Base-by-base conservation (phyloP, 345 rosid genomes). In the Rhodomyrtus tomentosa region DNA sequence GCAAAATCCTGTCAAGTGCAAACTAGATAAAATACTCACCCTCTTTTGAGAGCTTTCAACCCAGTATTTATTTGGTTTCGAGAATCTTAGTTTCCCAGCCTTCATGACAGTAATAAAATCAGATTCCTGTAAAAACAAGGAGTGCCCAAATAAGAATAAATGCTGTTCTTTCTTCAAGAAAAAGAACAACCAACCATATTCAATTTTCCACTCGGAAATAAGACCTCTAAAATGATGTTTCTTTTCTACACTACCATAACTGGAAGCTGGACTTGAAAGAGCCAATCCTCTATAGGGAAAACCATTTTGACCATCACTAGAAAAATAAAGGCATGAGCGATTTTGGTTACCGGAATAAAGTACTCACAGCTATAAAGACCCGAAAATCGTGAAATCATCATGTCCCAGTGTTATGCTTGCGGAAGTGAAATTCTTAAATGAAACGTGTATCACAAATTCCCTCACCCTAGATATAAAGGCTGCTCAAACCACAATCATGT, bases 11-110 rank as follows among this genome's bases (percentile, higher is more conserved):
- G 48, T 38, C 54, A 36, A 62, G 24, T 54, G 51, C 29, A n/a
- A 58, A 27, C 83, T 36, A 32, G 52, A 36, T 36, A 38, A 42
- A 51, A 29, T 42, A 85, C 91, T 86, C 83, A 96, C 99, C 95
- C 98, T 91, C 90, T 93, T 95, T 79, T 95, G 98, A 51, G 98
- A 95, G 88, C 88, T 91, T 89, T 96, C 95, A 29, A 93, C 90
- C 98, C 98, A 93, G 52, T 92, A 94, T 86, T 93, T 94, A 87
- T 91, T 93, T 49, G 94, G 98, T 90, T 91, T 96, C 0, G 94
- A 89, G 88, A 91, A 92, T 86, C 89, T 90, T 55, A 96, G 89
- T 84, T 91, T 93, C 84, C 99, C 99, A 53, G 96, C 95, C 87
- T 91, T 94, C 86, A 88, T 89, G 24, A 92, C 98, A 81, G 93